Base-by-base conservation (phyloP, 306 rosid species). In the Vigna hirtella region DNA sequence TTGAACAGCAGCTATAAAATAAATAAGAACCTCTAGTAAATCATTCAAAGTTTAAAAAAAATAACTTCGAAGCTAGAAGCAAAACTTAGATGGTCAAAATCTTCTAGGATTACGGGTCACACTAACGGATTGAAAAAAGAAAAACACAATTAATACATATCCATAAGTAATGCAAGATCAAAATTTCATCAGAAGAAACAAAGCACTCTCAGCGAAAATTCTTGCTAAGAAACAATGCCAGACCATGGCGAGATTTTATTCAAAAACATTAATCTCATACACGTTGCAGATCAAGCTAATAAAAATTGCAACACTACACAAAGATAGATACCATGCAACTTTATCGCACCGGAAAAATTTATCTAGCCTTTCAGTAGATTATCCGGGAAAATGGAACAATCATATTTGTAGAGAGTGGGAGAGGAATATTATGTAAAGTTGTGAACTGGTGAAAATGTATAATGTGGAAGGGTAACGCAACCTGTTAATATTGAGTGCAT, bases 401-500 rank as follows among this genome's bases (percentile, higher is more conserved):
- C 2, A 40, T 8, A 40, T 40, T 40, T 8, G 11, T 40, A 8
- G 45, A 20, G 22, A 45, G 20, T 9, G 56, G 22, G 10, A 8
- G 45, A 26, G 30, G 12, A 59, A 24, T 26, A 77, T 16, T 65
- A 59, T 72, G 65, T 28, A 43, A 57, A 55, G 30, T 11, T 53
- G 50, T 57, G 72, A 72, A 50, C 59, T 22, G 56, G 38, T 18
- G 32, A 13, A 58, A 49, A 12, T 3, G 36, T 17, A 30, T 53
- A 70, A 81, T 34, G 28, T 63, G 7, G 32, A 58, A 77, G 59
- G 42, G 32, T 72, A 52, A 74, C 73, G 55, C 63, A 65, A 95
- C 99, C 99, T 93, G 90, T 89, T 85, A 63, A 93, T 88, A 83
- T 95, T 95, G 56, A 95, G 94, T 70, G 98, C 93, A 30, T 95